Base-by-base conservation (phyloP, 306 rosid genomes). In the Adenanthera pavonina region DNA sequence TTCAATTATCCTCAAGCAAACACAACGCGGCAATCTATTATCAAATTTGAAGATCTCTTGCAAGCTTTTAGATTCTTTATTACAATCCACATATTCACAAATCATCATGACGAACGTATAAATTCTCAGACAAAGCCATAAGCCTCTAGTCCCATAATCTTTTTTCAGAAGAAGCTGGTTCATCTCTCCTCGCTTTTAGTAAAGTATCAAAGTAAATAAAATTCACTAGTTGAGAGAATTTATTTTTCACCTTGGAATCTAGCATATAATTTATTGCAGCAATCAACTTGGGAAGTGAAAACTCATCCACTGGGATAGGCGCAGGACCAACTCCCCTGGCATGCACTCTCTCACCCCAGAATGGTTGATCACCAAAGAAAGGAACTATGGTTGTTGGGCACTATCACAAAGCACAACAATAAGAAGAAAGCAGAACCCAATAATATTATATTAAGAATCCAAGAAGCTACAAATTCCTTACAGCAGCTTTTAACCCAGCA, bases 321-420 rank as follows among this genome's bases (percentile, higher is more conserved):
- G 89, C 77, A 83, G 99, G 99, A 81, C 98, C 99, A 47, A 96
- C 97, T 89, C 95, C 94, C 89, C 97, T 89, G 59, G 84, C 98
- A 83, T 92, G 91, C 54, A 96, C 98, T 69, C 94, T 94, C 20
- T 96, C 99, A 70, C 99, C 99, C 99, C 99, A 96, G 90, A 96
- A 96, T 61, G 97, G 98, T 87, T 96, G 99, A 86, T 96, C 99
- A 33, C 98, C 99, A 34, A 96, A 96, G 89, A 96, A 94, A 8
- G 99, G 99, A 80, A 96, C 96, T 47, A 96, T 86, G 3, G 99
- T 83, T 14, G 99, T 96, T 33, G 99, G 99, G 82, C 99, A 96
- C 99, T 96, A 65, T 38, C 48, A 82, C 13, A 53, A 79, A 81
- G 83, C n/a, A 74, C 34, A 66, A 47, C 60, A 47, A 43, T 53